These are phyloP conservation scores for Solanum raphanifolium DNA, from an alignment of 257 asterid genomes.

Conservation along the genomic window DNA sequence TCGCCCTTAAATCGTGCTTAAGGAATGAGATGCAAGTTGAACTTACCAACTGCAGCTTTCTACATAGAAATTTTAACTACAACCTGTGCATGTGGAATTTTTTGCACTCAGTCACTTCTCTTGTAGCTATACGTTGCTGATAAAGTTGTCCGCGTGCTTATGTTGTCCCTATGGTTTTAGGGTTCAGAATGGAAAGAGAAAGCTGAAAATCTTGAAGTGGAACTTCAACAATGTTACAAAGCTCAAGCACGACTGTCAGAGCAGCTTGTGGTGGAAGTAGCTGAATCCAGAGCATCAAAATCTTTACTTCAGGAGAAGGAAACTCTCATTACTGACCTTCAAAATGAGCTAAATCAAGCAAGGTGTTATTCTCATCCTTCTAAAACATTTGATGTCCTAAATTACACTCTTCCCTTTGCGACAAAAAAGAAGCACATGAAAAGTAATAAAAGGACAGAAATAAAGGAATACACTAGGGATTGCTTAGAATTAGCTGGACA, in stretches of 20 bases:
- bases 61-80: neutral
- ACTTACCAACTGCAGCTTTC: neutral
- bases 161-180: conserved; percentile 18
- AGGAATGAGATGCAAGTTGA: neutral
- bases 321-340: conserved; percentile 42
- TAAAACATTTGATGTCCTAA: neutral
- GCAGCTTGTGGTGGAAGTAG: conserved; percentile 96
- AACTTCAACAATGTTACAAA: conserved; percentile 93
- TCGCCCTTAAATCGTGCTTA: neutral
- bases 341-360: conserved; percentile 59
- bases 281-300: conserved; percentile 81
- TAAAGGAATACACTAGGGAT: neutral
- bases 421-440: neutral
- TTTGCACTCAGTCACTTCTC: neutral
- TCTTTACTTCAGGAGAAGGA: conserved; percentile 72
- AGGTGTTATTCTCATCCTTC: conserved; percentile 32
- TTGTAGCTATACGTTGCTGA: neutral
- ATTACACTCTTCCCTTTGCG: neutral
- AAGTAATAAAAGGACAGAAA: neutral
- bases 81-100: neutral
- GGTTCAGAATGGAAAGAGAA: conserved; percentile 99
- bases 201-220: conserved; percentile 78
- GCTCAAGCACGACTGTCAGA: conserved; percentile 93
- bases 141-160: conserved; percentile 6
- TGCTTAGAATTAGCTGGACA: neutral